Evolutionary conservation across 2,329 filamentous ascomycete species (phyloP).

Genomic region (Diaporthe ilicicola): DNA sequence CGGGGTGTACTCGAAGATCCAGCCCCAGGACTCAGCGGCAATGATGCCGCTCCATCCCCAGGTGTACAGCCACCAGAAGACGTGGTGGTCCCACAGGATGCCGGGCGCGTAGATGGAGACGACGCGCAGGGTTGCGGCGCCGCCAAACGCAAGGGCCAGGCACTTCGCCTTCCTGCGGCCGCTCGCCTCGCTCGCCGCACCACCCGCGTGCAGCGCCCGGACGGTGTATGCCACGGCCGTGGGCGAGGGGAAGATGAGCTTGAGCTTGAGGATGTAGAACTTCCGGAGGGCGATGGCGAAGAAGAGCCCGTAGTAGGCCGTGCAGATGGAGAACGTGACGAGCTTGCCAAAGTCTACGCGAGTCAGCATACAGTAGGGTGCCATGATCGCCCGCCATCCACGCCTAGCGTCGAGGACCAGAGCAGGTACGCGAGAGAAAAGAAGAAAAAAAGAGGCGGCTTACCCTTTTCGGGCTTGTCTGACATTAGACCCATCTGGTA

Average conservation of each 20-base stretch:
- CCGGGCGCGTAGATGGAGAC: slow-evolving; percentile 65
- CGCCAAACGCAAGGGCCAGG: slow-evolving; percentile 56
- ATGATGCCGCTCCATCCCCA: slow-evolving; percentile 58
- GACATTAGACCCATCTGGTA: slow-evolving; percentile 59
- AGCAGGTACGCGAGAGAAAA: too few relatives aligned
- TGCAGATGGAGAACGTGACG: slow-evolving; percentile 58
- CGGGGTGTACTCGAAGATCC: slow-evolving; percentile 65
- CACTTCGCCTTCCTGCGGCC: slow-evolving; percentile 65
- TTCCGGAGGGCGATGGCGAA: slow-evolving; percentile 61
- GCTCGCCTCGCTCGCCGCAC: slow-evolving; percentile 49
- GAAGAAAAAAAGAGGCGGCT: neutral
- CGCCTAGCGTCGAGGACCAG: neutral
- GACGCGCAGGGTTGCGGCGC: slow-evolving; percentile 59
- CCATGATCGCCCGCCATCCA: neutral
- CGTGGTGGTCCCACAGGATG: slow-evolving; percentile 66
- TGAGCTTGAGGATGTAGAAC: slow-evolving; percentile 65
- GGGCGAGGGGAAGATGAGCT: slow-evolving; percentile 65
- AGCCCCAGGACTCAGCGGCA: slow-evolving; percentile 65
- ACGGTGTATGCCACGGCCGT: slow-evolving; percentile 68
- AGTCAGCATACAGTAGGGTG: slow-evolving; percentile 46
- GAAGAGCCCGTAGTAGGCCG: slow-evolving; percentile 62
- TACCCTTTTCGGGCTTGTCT: neutral
- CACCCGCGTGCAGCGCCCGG: slow-evolving; percentile 64
- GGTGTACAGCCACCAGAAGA: slow-evolving; percentile 62
- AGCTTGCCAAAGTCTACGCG: slow-evolving; percentile 60